These are phyloP conservation scores for Colletotrichum sp. DNA, from an alignment of 2,329 filamentous ascomycete genomes.

Conservation along the genomic window DNA sequence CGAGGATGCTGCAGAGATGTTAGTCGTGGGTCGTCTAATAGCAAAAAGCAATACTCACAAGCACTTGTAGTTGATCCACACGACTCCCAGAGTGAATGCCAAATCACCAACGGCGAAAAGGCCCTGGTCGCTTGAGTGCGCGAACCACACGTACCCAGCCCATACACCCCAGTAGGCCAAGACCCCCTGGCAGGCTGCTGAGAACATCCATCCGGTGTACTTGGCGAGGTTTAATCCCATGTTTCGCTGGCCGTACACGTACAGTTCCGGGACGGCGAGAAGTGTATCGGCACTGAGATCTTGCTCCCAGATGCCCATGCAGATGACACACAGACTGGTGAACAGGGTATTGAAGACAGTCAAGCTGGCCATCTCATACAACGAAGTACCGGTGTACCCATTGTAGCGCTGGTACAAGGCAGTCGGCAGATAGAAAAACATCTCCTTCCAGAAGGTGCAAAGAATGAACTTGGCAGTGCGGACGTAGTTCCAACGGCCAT, in stretches of 20 bases:
- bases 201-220: constrained; percentile 80
- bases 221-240: constrained; percentile 75
- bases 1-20: constrained; percentile 60
- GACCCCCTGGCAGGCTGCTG: constrained; percentile 75
- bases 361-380: constrained; percentile 87
- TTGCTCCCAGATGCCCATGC: constrained; percentile 90
- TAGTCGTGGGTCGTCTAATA: constrained; percentile 19
- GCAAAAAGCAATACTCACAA: constrained; percentile 58
- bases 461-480: constrained; percentile 89
- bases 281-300: constrained; percentile 84
- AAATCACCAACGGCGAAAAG: constrained; percentile 78
- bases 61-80: constrained; percentile 78
- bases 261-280: constrained; percentile 91
- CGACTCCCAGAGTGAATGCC: constrained; percentile 72
- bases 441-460: constrained; percentile 89
- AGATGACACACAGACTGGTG: constrained; percentile 86
- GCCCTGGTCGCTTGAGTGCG: constrained; percentile 64
- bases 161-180: constrained; percentile 72
- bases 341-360: constrained; percentile 96
- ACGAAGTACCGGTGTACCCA: constrained; percentile 87
- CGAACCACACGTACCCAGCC: constrained; percentile 56
- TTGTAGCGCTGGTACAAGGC: constrained; percentile 83
- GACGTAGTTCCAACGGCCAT: constrained; percentile 90
- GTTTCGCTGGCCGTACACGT: constrained; percentile 78
- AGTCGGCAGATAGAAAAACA: constrained; percentile 84